phyloP scores from a whole-genome alignment of 306 rosid species.

The Vigna reflexopilosa region DNA sequence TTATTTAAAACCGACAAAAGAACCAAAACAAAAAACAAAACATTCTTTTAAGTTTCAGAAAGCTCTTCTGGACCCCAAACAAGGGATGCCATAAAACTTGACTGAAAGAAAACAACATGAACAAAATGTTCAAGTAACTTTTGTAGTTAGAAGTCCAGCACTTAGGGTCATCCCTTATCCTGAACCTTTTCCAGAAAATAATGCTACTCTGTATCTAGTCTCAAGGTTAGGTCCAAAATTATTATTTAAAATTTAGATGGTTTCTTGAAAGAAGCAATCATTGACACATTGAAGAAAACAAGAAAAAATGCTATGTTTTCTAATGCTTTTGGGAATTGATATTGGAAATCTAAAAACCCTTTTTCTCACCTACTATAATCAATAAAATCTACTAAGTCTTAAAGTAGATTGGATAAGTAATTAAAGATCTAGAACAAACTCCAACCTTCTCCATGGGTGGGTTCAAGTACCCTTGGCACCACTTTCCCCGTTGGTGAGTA shows the following conservation, averaged over 20 bases:
- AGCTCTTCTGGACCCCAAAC: background rate
- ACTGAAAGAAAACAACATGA: background rate
- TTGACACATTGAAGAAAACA: slow-evolving; percentile 37
- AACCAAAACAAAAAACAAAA: slow-evolving; percentile 5
- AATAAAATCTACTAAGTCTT: background rate
- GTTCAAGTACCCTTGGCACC: too few relatives aligned
- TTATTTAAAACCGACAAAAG: background rate
- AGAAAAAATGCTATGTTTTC: background rate
- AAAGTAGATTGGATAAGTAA: too few relatives aligned
- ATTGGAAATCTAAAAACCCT: slow-evolving; percentile 43
- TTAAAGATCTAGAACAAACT: too few relatives aligned
- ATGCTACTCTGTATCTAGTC: slow-evolving; percentile 37
- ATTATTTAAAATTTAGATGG: slow-evolving; percentile 19
- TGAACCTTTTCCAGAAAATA: slow-evolving; percentile 18
- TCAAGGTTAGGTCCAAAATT: slow-evolving; percentile 23
- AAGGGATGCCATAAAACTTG: background rate
- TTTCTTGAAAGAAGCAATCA: slow-evolving; percentile 23
- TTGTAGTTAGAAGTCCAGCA: slow-evolving; percentile 19
- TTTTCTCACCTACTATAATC: slow-evolving; percentile 63
- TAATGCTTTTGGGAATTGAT: slow-evolving; percentile 36
- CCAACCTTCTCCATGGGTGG: too few relatives aligned
- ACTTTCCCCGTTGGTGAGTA: too few relatives aligned
- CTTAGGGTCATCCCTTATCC: slow-evolving; percentile 8
- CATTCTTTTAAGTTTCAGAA: background rate
- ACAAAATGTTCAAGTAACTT: slow-evolving; percentile 13